phyloP scores from a whole-genome alignment of 2,329 filamentous ascomycete genomes.

The Ophioceras dolichostomum region DNA sequence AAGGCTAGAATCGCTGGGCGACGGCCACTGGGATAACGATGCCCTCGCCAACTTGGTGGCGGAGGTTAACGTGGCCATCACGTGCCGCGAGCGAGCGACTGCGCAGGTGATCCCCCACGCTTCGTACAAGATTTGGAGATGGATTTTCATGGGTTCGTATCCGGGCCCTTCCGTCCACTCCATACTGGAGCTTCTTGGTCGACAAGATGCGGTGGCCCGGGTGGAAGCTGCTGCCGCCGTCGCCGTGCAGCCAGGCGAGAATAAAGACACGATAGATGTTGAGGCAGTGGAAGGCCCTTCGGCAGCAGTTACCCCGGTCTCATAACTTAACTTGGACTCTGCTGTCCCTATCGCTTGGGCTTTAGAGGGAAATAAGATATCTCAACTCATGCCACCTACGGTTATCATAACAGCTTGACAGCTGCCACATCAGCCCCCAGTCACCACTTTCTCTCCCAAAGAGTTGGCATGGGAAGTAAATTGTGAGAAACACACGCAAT shows the following conservation, averaged over 20 bases:
- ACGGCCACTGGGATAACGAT: slow-evolving; percentile 6
- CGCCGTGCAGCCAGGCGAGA: neutral
- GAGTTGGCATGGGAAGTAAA: too few relatives aligned
- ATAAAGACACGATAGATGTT: neutral
- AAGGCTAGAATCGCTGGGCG: slow-evolving; percentile 4
- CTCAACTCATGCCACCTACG: too few relatives aligned
- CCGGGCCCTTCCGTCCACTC: slow-evolving; percentile 1
- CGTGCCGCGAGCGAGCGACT: neutral
- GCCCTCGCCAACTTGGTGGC: slow-evolving; percentile 3
- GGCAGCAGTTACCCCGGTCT: too few relatives aligned
- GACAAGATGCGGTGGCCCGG: slow-evolving; percentile 14
- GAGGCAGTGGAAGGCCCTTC: too few relatives aligned
- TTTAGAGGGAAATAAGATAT: too few relatives aligned
- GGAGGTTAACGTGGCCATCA: neutral
- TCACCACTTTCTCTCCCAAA: too few relatives aligned
- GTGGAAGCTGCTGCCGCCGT: slow-evolving; percentile 8
- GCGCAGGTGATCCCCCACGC: slow-evolving; percentile 4
- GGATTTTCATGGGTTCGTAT: neutral
- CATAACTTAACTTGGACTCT: too few relatives aligned
- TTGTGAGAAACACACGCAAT: too few relatives aligned
- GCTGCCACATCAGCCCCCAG: too few relatives aligned
- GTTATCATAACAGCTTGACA: too few relatives aligned
- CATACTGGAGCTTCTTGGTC: slow-evolving; percentile 17
- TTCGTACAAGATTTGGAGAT: slow-evolving; percentile 1
- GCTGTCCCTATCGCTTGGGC: too few relatives aligned